Evolutionary conservation across 148 eudicot species (phyloP), one percentile per base, ranked within the genome.

Genomic region (Chenopodium quinoa): DNA sequence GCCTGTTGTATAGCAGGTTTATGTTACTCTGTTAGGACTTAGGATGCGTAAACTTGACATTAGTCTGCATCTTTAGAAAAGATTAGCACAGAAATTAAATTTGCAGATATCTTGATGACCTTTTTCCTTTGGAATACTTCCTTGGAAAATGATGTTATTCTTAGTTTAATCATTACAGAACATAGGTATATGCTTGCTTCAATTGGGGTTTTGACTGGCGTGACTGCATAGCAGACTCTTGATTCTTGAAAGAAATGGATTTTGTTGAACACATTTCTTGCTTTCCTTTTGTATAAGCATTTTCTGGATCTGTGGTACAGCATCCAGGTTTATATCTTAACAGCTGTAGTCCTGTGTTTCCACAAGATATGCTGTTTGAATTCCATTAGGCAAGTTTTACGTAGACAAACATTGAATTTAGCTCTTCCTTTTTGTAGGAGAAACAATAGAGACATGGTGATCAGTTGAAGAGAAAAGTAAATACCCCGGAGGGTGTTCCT

Each of bases 401-500:
- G 8, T 58, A 44, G 80, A 56, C 32, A n/a, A 71, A 34, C 29
- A 4, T 40, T 31, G 22, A 58, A 14, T 63, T 80, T 62, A 60
- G 47, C 47, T 64, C 48, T 82, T 80, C 20, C 9, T 29, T 54
- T 83, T 7, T 86, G 92, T 90, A 97, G 99, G 99, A 94, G 86
- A 97, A 94, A 83, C 99, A 97, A 88, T 82, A 86, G 81, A 72
- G 90, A 75, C 92, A 92, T 82, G 52, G 81, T 29, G 84, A 88
- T 76, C 90, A 89, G 81, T 52, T 97, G 78, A 92, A 85, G 87
- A 92, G 89, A 87, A 91, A 87, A 87, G 90, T 91, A 56, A 85
- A 80, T 78, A 85, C 99, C 20, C 98, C 97, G 70, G 98, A 91
- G 83, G 92, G 94, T 69, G 98, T 92, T 84, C 95, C 92, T 62